A percentile compares a stretch with the other conserved stretches of the same genome.
Conservation (phyloP, 2,329 filamentous ascomycete species). For the Paracoccidioides brasiliensis region DNA sequence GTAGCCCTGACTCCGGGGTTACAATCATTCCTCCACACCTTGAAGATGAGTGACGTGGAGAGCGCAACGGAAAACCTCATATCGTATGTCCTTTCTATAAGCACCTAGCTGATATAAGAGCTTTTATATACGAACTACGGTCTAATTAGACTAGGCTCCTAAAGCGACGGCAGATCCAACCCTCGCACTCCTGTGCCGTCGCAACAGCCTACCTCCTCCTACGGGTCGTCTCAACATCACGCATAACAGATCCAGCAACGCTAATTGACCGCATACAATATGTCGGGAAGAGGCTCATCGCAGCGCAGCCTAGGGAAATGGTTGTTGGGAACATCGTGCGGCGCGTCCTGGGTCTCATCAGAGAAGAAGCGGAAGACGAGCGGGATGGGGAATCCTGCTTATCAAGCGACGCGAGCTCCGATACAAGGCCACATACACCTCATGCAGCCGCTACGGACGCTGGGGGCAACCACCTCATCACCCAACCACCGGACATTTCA, state of each 20-base stretch:
- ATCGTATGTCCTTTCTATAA: conserved; percentile 45
- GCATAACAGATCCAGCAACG: conserved; percentile 61
- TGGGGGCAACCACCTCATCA: conserved; percentile 21
- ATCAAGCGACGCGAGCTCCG: conserved; percentile 47
- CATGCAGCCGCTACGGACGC: conserved; percentile 11
- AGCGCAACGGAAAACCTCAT: conserved; percentile 72
- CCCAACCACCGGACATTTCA: background rate
- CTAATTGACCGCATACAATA: conserved; percentile 69
- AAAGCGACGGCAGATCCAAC: conserved; percentile 79
- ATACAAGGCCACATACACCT: conserved; percentile 36
- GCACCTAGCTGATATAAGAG: background rate
- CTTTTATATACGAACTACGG: conserved; percentile 1
- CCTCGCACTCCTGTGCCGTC: conserved; percentile 76
- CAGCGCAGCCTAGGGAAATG: conserved; percentile 79
- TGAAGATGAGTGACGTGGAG: conserved; percentile 64
- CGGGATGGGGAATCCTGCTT: conserved; percentile 48
- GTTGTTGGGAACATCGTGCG: conserved; percentile 91
- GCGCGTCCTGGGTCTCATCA: conserved; percentile 76
- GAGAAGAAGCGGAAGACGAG: conserved; percentile 78
- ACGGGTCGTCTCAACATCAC: conserved; percentile 70
- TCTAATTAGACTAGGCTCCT: conserved; percentile 49
- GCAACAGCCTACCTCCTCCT: conserved; percentile 82
- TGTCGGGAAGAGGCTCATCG: conserved; percentile 63
- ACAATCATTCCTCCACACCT: conserved; percentile 62
- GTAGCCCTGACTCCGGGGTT: conserved; percentile 57